A percentile compares a stretch with the other conserved stretches of the same genome.
phyloP scores from a whole-genome alignment of 352 stramenopile species.

The Globisporangium irregulare region DNA sequence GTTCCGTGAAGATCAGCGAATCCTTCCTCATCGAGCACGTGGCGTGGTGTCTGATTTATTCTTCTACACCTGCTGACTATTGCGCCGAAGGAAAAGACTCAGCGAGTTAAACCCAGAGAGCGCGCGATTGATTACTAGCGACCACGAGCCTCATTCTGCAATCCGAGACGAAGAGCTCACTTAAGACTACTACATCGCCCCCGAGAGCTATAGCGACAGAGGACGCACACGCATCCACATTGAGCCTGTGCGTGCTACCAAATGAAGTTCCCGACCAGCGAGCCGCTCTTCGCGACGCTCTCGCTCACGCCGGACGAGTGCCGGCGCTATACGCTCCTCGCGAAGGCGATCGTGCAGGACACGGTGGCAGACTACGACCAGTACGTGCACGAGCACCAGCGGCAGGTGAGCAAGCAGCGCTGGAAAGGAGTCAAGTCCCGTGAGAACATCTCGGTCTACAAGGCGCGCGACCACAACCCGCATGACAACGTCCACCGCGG shows the following conservation, averaged over 20 bases:
- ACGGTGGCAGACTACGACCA: constrained; percentile 32
- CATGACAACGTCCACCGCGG: constrained; percentile 20
- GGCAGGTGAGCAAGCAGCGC: constrained; percentile 19
- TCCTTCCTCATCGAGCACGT: too few relatives aligned
- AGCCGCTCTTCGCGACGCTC: constrained; percentile 17
- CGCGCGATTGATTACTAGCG: neutral
- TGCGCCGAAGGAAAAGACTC: too few relatives aligned
- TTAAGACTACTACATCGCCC: neutral
- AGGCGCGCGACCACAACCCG: constrained; percentile 28
- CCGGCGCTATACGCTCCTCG: constrained; percentile 24
- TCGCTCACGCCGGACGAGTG: constrained; percentile 24
- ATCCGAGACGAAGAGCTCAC: neutral
- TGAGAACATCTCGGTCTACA: constrained; percentile 38
- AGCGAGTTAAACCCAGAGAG: too few relatives aligned
- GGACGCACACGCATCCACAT: too few relatives aligned
- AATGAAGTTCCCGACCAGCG: constrained; percentile 22
- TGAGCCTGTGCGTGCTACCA: neutral
- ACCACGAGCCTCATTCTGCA: neutral
- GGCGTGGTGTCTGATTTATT: too few relatives aligned
- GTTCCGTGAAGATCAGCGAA: too few relatives aligned
- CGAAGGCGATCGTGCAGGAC: constrained; percentile 28
- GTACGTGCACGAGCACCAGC: constrained; percentile 20
- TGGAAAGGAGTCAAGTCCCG: constrained; percentile 47
- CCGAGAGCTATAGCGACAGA: neutral
- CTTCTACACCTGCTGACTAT: too few relatives aligned